Evolutionary conservation across 768 basidiomycete species (phyloP), one percentile per base, ranked within the genome.

Genomic region (Tulasnella sp.): DNA sequence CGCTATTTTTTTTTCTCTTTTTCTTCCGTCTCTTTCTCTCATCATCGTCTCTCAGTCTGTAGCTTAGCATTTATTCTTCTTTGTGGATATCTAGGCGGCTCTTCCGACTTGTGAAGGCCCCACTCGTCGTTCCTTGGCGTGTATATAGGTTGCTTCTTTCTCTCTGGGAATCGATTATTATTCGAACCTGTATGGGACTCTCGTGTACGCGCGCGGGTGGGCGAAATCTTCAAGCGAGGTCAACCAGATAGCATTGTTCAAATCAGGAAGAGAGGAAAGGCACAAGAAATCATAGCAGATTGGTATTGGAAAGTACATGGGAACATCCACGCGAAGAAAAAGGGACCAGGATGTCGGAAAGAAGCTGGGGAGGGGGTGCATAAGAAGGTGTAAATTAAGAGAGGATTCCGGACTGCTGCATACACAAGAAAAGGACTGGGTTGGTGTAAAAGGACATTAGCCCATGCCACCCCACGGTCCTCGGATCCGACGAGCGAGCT

Each of bases 401-500:
- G 64, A 37, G 64, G 16, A 16, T 2, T 31, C 64, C 24, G 20
- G 24, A n/a, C 22, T n/a, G 54, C 22, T 24, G 50, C 34, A 64
- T 64, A 34, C 31, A 69, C 64, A 69, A 28, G 64, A 37, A 28
- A 69, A 28, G 16, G 64, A 34, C 28, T 31, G 9, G n/a, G 24
- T n/a, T 1, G 22, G n/a, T 37, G 1, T 31, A 31, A 69, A 37
- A 69, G 14, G 4, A 14, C 64, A 37, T 69, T 69, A 76, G 34
- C 42, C 90, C 80, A 94, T 88, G 48, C 93, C 93, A 75, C 92
- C 92, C 93, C 94, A 96, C 72, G 93, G 92, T 3, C 97, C 97
- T 75, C 97, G 91, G 88, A 99, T 96, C 82, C 98, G 91, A 78
- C 98, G 90, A 34, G 98, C 98, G 77, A 99, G 92, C 84, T 98